Evolutionary conservation across 352 stramenopile species (phyloP).

Genomic region (Aphanomyces stellatus): DNA sequence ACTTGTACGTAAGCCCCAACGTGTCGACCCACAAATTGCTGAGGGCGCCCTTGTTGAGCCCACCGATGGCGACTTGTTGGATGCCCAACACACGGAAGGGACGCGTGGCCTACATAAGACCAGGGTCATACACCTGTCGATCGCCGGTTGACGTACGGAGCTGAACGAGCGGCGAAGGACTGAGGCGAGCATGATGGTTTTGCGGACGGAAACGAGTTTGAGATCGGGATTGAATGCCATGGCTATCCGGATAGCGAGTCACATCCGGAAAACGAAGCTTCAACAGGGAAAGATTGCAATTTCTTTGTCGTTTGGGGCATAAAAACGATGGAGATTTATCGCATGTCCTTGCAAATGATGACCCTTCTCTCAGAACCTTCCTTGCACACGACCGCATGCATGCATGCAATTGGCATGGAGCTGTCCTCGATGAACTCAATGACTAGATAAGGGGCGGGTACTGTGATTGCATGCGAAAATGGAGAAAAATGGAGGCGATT

Average conservation of each 20-base stretch:
- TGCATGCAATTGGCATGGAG: too few relatives aligned
- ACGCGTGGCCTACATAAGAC: constrained; percentile 2
- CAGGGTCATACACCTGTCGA: background rate
- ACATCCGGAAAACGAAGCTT: too few relatives aligned
- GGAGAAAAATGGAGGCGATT: background rate
- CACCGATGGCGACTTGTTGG: constrained; percentile 96
- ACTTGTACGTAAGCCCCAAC: constrained; percentile 64
- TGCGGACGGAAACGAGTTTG: background rate
- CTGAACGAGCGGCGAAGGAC: background rate
- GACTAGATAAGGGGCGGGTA: too few relatives aligned
- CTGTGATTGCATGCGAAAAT: too few relatives aligned
- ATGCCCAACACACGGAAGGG: constrained; percentile 93
- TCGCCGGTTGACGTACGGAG: background rate
- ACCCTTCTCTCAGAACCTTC: too few relatives aligned
- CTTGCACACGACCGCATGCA: too few relatives aligned
- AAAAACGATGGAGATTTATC: too few relatives aligned
- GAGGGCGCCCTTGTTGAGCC: constrained; percentile 81
- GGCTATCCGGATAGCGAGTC: background rate
- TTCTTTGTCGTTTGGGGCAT: too few relatives aligned
- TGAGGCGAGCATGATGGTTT: constrained; percentile 3
- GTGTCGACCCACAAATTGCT: constrained; percentile 77
- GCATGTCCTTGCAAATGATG: too few relatives aligned
- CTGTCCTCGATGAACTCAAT: too few relatives aligned
- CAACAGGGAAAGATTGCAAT: too few relatives aligned
- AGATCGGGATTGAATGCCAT: background rate